These are phyloP conservation scores for Lactarius indigo DNA, from an alignment of 768 basidiomycete species.

Conservation along the genomic window DNA sequence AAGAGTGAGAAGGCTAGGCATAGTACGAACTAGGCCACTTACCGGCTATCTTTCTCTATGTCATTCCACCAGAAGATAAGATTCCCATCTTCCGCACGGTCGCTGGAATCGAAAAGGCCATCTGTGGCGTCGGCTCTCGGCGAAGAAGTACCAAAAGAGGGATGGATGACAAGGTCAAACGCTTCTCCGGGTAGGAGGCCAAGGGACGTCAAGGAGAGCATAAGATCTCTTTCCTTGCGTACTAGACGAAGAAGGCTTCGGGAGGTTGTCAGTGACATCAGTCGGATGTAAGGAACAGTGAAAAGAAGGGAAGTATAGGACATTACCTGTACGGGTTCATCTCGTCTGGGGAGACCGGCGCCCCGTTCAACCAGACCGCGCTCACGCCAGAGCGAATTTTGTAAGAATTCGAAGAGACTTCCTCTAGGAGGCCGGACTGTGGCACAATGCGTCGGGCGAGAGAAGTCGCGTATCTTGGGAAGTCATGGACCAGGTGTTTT, in stretches of 20 bases:
- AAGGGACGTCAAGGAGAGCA: constrained; percentile 55
- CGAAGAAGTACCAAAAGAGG: constrained; percentile 50
- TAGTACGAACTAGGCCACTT: constrained; percentile 28
- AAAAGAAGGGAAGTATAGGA: not conserved
- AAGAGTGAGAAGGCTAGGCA: constrained; percentile 1
- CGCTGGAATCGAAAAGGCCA: constrained; percentile 88
- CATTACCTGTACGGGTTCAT: constrained; percentile 63
- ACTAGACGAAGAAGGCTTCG: constrained; percentile 62
- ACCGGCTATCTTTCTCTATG: constrained; percentile 77
- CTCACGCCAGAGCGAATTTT: constrained; percentile 51
- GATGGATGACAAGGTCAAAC: constrained; percentile 68
- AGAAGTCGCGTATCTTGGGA: constrained; percentile 79
- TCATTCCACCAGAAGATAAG: constrained; percentile 90
- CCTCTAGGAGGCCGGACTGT: constrained; percentile 47
- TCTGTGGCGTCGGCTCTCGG: constrained; percentile 50
- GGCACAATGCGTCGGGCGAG: constrained; percentile 66
- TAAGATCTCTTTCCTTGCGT: constrained; percentile 63
- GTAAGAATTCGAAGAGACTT: constrained; percentile 54
- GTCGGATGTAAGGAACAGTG: not conserved
- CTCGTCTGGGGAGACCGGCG: constrained; percentile 54
- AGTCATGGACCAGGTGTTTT: constrained; percentile 75
- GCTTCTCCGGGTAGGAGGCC: constrained; percentile 65
- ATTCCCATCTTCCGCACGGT: constrained; percentile 71
- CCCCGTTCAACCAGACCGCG: constrained; percentile 81
- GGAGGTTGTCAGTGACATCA: constrained; percentile 6